Evolutionary conservation across 2,329 filamentous ascomycete genomes (phyloP).

Genomic region (Xylaria sp.): DNA sequence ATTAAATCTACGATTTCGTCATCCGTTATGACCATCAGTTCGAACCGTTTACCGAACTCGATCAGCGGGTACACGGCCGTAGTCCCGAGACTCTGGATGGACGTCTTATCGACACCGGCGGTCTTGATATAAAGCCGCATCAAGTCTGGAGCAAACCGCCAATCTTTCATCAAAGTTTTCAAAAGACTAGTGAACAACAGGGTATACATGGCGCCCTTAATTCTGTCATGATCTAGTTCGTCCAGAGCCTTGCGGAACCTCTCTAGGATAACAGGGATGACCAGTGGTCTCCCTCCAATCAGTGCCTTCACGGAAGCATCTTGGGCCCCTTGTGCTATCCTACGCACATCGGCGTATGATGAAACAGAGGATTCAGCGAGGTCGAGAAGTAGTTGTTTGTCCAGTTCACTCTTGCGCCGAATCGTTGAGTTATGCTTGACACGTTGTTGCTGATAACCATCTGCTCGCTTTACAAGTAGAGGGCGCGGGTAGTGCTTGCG

Average conservation of each 20-base stretch:
- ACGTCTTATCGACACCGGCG: slow-evolving; percentile 89
- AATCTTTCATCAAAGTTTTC: slow-evolving; percentile 89
- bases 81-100: slow-evolving; percentile 88
- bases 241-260: slow-evolving; percentile 82
- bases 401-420: slow-evolving; percentile 87
- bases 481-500: slow-evolving; percentile 93
- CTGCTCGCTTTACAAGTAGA: slow-evolving; percentile 89
- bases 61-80: slow-evolving; percentile 86
- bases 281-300: slow-evolving; percentile 84
- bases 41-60: slow-evolving; percentile 89
- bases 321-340: slow-evolving; percentile 88
- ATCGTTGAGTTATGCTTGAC: slow-evolving; percentile 92
- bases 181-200: slow-evolving; percentile 87
- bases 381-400: slow-evolving; percentile 85
- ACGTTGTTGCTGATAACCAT: slow-evolving; percentile 94
- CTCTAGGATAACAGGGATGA: slow-evolving; percentile 87
- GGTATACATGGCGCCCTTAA: slow-evolving; percentile 94
- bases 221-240: slow-evolving; percentile 84
- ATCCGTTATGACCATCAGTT: slow-evolving; percentile 86
- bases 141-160: slow-evolving; percentile 92
- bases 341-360: slow-evolving; percentile 92
- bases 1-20: slow-evolving; percentile 76
- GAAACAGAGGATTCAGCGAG: slow-evolving; percentile 91
- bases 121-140: slow-evolving; percentile 91
- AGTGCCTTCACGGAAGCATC: slow-evolving; percentile 94